A percentile compares a stretch with the other conserved stretches of the same genome.
Conservation (phyloP, 345 rosid species). For the Syzygium grande region DNA sequence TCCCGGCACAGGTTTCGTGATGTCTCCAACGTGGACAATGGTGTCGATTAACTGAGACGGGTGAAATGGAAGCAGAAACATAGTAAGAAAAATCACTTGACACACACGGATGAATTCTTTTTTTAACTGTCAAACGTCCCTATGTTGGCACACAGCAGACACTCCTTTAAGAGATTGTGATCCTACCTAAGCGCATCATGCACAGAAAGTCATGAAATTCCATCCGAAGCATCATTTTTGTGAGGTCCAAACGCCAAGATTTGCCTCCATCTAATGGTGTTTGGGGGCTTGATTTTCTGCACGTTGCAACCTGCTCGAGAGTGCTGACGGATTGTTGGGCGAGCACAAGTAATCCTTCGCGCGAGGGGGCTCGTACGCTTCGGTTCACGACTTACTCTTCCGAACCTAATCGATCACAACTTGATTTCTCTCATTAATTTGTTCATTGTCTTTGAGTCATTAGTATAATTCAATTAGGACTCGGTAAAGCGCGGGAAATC, state of each 20-base stretch:
- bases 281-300: not conserved
- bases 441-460: not conserved
- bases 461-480: not conserved
- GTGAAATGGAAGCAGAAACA: not conserved
- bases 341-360: not conserved
- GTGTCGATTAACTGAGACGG: not conserved
- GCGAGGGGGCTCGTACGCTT: not conserved
- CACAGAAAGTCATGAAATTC: not conserved
- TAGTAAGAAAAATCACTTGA: not conserved
- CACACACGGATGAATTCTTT: not conserved
- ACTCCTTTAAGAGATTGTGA: not conserved
- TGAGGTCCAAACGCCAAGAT: not conserved
- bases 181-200: not conserved
- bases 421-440: not conserved
- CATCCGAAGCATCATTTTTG: not conserved
- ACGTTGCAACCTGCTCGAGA: not conserved
- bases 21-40: not conserved
- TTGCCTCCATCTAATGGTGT: not conserved
- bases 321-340: not conserved
- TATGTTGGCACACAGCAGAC: not conserved
- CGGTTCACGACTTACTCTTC: not conserved
- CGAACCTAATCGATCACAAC: not conserved
- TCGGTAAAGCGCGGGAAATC: not conserved
- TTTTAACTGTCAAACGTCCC: not conserved
- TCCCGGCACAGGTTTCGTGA: not conserved